Evolutionary conservation across 2,329 filamentous ascomycete genomes (phyloP).

Genomic region (Aspergillus pseudonomiae): DNA sequence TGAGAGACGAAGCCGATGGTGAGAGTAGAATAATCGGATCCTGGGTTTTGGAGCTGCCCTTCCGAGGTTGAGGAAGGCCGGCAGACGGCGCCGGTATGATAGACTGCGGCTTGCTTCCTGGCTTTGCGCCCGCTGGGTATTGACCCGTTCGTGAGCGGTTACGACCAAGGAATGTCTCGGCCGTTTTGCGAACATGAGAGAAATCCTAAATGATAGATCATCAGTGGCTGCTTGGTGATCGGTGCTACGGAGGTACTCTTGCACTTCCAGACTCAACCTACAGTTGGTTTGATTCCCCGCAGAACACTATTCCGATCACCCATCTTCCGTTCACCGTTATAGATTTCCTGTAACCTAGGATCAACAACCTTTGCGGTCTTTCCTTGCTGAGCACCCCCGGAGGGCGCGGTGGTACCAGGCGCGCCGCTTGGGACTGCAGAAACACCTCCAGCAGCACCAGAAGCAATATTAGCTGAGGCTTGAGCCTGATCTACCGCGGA

Average conservation of each 20-base stretch:
- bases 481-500: constrained; percentile 46
- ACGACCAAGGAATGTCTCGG: constrained; percentile 71
- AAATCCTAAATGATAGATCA: constrained; percentile 73
- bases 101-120: constrained; percentile 35
- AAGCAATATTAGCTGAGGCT: constrained; percentile 53
- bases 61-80: constrained; percentile 44
- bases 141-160: constrained; percentile 45
- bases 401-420: constrained; percentile 38
- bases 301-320: constrained; percentile 89
- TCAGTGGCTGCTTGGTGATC: constrained; percentile 12
- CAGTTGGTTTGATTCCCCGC: constrained; percentile 83
- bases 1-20: constrained; percentile 88
- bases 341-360: constrained; percentile 82
- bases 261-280: constrained; percentile 46
- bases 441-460: constrained; percentile 52
- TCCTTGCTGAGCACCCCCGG: constrained; percentile 32
- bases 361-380: constrained; percentile 72
- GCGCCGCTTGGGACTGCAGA: constrained; percentile 45
- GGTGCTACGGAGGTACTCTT: not conserved
- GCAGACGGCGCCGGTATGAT: constrained; percentile 41
- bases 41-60: constrained; percentile 52
- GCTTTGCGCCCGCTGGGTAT: constrained; percentile 37
- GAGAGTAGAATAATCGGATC: constrained; percentile 96
- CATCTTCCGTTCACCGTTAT: constrained; percentile 86
- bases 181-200: constrained; percentile 85